Percentiles rank a stretch among this genome's conserved stretches.
phyloP scores from a whole-genome alignment of 805 yeast genomes.

The Soucietia sequanensis region DNA sequence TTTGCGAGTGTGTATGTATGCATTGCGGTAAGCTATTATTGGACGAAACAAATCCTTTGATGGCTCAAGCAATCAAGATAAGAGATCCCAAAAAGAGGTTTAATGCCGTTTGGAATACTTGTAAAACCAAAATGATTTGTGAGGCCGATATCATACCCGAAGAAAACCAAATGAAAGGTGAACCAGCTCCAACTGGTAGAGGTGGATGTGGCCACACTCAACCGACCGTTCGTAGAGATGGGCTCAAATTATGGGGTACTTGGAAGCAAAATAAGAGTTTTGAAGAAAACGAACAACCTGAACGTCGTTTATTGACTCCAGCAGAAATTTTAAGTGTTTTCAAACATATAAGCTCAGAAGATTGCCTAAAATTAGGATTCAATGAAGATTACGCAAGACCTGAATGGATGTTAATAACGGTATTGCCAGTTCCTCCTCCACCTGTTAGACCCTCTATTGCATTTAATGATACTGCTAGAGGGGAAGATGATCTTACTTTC shows the following conservation, averaged over 20 bases:
- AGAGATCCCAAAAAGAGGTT: conserved; percentile 95
- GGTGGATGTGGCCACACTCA: conserved; percentile 99
- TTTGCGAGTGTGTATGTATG: conserved; percentile 96
- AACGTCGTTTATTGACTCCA: conserved; percentile 83
- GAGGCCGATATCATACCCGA: conserved; percentile 80
- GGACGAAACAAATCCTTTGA: conserved; percentile 78
- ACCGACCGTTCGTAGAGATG: conserved; percentile 94
- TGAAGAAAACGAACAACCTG: conserved; percentile 88
- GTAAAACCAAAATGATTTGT: conserved; percentile 92
- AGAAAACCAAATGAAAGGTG: conserved; percentile 45
- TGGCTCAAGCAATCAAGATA: conserved; percentile 85
- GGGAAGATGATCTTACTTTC: conserved; percentile 98
- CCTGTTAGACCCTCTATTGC: conserved; percentile 99
- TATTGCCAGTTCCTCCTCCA: conserved; percentile 99
- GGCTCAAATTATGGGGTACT: conserved; percentile 94
- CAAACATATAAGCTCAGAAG: conserved; percentile 85
- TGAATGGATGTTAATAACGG: conserved; percentile 96
- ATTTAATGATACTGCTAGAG: conserved; percentile 95
- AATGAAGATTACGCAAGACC: conserved; percentile 97
- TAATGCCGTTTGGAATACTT: conserved; percentile 92
- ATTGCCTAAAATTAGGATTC: conserved; percentile 79
- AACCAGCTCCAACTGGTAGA: conserved; percentile 56
- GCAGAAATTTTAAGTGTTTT: conserved; percentile 88
- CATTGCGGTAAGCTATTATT: conserved; percentile 94
- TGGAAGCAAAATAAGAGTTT: conserved; percentile 87